Evolutionary conservation across 1,284 basidiomycete species (phyloP).

Genomic region (Ganoderma multipileum): DNA sequence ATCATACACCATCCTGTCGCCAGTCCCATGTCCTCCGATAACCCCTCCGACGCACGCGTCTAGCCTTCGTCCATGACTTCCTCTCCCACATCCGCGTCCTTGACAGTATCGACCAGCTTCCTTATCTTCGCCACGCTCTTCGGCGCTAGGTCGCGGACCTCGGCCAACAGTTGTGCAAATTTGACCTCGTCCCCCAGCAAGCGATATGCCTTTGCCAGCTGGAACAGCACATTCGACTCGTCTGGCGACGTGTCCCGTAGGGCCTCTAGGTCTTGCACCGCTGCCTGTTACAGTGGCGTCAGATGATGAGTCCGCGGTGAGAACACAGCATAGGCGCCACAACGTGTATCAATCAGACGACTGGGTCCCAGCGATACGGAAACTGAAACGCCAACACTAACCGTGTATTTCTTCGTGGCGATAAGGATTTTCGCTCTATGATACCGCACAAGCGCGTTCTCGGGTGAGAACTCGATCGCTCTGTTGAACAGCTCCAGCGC

Average conservation of each 20-base stretch:
- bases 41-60: slow-evolving; percentile 28
- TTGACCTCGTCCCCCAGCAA: slow-evolving; percentile 79
- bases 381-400: slow-evolving; percentile 51
- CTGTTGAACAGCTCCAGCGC: slow-evolving; percentile 83
- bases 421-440: slow-evolving; percentile 89
- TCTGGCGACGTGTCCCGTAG: slow-evolving; percentile 85
- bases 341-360: slow-evolving; percentile 38
- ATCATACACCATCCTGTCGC: slow-evolving; percentile 17
- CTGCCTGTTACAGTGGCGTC: slow-evolving; percentile 57
- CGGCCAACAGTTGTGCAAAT: slow-evolving; percentile 83
- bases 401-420: slow-evolving; percentile 80
- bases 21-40: slow-evolving; percentile 4
- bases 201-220: slow-evolving; percentile 91
- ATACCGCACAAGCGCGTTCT: slow-evolving; percentile 91
- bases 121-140: slow-evolving; percentile 81
- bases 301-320: slow-evolving; percentile 7
- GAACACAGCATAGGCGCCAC: slow-evolving; percentile 41
- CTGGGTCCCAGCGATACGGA: slow-evolving; percentile 23
- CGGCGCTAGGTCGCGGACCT: slow-evolving; percentile 86
- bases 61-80: slow-evolving; percentile 80
- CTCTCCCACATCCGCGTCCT: slow-evolving; percentile 64
- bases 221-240: slow-evolving; percentile 94
- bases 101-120: slow-evolving; percentile 74
- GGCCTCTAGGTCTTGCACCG: slow-evolving; percentile 80
- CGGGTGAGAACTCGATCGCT: slow-evolving; percentile 77